Evolutionary conservation across 2,329 filamentous ascomycete genomes (phyloP).

Genomic region (Coniochaeta hoffmannii): DNA sequence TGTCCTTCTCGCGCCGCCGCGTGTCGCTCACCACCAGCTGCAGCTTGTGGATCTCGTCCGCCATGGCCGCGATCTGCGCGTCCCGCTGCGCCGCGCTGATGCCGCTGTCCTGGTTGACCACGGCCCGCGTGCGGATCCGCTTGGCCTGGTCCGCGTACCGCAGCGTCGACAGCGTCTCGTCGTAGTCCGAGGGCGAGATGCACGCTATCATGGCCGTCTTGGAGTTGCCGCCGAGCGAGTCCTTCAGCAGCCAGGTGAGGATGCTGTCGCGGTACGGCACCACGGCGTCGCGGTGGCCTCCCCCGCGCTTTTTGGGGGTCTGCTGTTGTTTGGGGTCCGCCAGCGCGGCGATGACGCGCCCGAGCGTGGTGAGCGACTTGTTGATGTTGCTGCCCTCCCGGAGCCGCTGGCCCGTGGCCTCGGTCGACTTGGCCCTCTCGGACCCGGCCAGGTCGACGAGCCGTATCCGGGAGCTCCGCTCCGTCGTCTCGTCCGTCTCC

Average conservation of each 20-base stretch:
- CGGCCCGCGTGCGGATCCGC: constrained; percentile 86
- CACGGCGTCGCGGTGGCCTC: constrained; percentile 48
- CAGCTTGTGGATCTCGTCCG: constrained; percentile 81
- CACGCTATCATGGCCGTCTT: constrained; percentile 99
- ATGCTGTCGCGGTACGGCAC: constrained; percentile 92
- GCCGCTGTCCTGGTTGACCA: constrained; percentile 88
- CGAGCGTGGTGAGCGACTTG: constrained; percentile 92
- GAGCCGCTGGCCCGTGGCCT: constrained; percentile 84
- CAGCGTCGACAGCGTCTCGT: constrained; percentile 91
- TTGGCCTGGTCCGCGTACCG: constrained; percentile 98
- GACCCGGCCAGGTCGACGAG: constrained; percentile 93
- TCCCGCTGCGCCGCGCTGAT: constrained; percentile 89
- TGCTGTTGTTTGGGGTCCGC: constrained; percentile 61
- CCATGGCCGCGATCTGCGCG: constrained; percentile 89
- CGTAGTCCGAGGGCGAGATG: constrained; percentile 91
- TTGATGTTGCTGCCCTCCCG: constrained; percentile 98
- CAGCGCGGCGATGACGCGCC: constrained; percentile 89
- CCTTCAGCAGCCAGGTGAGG: constrained; percentile 80
- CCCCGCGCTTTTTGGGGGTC: constrained; percentile 30
- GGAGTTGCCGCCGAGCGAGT: constrained; percentile 90
- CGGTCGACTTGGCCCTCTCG: constrained; percentile 89
- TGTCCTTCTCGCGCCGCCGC: constrained; percentile 58
- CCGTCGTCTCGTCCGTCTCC: constrained; percentile 94
- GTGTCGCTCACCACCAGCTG: constrained; percentile 68
- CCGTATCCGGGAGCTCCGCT: constrained; percentile 86